Percentiles rank a stretch among this genome's conserved stretches.
Conservation (phyloP, 495 filamentous ascomycete genomes). For the Neurospora pannonica region DNA sequence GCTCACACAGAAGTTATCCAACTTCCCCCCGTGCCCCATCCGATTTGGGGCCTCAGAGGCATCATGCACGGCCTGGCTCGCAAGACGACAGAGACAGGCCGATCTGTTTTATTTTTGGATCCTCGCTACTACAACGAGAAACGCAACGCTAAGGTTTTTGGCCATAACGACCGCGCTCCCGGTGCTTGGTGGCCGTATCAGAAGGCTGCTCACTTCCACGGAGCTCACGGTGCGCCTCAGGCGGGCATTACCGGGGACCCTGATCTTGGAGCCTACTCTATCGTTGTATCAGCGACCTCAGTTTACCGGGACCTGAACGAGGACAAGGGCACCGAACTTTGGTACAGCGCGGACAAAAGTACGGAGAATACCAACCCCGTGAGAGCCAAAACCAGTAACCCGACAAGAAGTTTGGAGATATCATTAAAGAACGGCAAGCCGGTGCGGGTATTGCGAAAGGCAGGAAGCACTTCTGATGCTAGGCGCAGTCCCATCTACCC, state of each 20-base stretch:
- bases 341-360: constrained; percentile 38
- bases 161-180: constrained; percentile 33
- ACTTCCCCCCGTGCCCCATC: constrained; percentile 17
- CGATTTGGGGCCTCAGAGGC: constrained; percentile 19
- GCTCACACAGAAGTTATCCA: not conserved
- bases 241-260: constrained; percentile 37
- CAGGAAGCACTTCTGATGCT: constrained; percentile 12
- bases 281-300: constrained; percentile 31
- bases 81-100: not conserved
- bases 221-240: constrained; percentile 37
- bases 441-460: constrained; percentile 39
- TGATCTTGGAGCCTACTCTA: constrained; percentile 32
- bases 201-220: constrained; percentile 37
- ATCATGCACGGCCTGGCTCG: constrained; percentile 34
- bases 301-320: constrained; percentile 34
- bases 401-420: constrained; percentile 28
- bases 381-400: constrained; percentile 11
- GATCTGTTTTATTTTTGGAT: constrained; percentile 18
- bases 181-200: constrained; percentile 45
- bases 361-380: constrained; percentile 16
- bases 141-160: constrained; percentile 26
- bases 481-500: constrained; percentile 12
- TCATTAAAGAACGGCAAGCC: constrained; percentile 18
- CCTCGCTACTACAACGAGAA: constrained; percentile 6
- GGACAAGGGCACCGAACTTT: constrained; percentile 34